Conservation (phyloP, 202 grass and related monocot genomes). For the Carex arenaria region DNA sequence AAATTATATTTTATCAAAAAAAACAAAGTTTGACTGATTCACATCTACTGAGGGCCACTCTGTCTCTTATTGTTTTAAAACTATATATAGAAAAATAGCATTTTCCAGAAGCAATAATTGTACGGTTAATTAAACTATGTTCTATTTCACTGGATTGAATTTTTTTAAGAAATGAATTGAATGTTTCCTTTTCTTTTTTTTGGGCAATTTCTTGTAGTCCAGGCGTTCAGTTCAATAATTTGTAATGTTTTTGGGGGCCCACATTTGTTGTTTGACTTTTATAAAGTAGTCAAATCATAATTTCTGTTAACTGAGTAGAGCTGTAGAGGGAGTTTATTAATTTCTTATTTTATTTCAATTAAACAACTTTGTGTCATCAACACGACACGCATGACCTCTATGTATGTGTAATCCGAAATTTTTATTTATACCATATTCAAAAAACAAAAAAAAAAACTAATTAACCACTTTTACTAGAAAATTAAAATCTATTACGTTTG, state of each 20-base stretch:
- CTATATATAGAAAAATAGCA: not conserved
- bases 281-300: not conserved
- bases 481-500: too few species aligned
- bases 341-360: not conserved
- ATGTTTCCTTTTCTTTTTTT: not conserved
- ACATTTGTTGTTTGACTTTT: not conserved
- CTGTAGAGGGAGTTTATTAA: not conserved
- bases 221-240: not conserved
- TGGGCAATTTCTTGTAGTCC: not conserved
- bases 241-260: not conserved
- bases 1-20: not conserved
- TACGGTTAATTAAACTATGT: not conserved
- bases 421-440: too few species aligned
- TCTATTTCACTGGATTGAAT: not conserved
- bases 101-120: not conserved
- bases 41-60: not conserved
- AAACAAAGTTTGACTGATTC: not conserved
- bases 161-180: not conserved
- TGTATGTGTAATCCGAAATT: not conserved
- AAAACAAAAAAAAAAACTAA: too few species aligned
- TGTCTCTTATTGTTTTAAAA: not conserved
- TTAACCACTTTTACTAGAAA: too few species aligned
- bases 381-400: not conserved
- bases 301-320: not conserved
- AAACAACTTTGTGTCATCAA: not conserved